These are phyloP conservation scores for Zopfochytrium polystomum DNA, from an alignment of 371 early-diverging fungal species.

Conservation along the genomic window DNA sequence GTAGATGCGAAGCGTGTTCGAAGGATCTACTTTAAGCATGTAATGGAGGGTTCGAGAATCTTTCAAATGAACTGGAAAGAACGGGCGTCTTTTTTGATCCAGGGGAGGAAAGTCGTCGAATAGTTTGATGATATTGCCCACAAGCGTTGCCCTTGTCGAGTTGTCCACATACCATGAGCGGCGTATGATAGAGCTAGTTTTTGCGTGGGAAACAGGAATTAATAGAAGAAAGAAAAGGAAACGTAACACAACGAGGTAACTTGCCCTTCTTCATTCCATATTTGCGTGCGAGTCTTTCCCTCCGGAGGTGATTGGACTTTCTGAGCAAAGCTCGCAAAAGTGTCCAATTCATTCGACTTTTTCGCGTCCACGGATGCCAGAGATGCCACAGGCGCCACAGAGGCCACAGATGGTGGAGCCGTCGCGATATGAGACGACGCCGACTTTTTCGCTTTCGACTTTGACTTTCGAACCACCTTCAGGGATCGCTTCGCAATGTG, in stretches of 20 bases:
- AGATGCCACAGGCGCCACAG: background rate
- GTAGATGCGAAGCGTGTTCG: background rate
- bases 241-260: background rate
- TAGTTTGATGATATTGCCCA: background rate
- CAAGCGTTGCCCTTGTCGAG: background rate
- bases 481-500: constrained; percentile 6
- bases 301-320: background rate
- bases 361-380: too few relatives aligned
- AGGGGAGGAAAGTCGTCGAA: background rate
- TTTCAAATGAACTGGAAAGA: background rate
- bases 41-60: background rate
- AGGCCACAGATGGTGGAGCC: background rate
- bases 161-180: background rate
- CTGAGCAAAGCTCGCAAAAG: background rate
- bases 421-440: background rate
- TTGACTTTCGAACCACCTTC: background rate
- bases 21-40: background rate
- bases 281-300: background rate
- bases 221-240: background rate
- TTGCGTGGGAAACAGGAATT: background rate
- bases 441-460: background rate
- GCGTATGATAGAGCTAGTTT: background rate
- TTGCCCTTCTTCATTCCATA: background rate
- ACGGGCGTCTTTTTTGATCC: background rate
- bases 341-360: too few relatives aligned